These are phyloP conservation scores for Aspergillus biplanus DNA, from an alignment of 495 filamentous ascomycete species.

Conservation along the genomic window DNA sequence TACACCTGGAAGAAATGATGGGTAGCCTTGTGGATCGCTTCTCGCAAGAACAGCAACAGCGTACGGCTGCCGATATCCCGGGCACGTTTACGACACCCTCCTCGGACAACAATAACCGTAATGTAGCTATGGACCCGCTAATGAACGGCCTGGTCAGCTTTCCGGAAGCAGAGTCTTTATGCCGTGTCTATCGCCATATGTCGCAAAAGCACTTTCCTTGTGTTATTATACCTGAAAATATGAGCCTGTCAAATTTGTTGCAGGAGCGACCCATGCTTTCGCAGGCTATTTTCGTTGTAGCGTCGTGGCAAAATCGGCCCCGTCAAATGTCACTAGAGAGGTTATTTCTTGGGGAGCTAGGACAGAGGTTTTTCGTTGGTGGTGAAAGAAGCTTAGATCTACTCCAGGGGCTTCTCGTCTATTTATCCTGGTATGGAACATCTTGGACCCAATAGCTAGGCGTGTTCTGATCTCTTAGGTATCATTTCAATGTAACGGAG, in stretches of 20 bases:
- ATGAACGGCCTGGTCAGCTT: background rate
- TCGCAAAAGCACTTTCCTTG: slow-evolving; percentile 4
- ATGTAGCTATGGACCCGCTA: background rate
- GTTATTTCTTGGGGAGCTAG: background rate
- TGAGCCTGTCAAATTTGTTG: background rate
- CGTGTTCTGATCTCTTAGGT: background rate
- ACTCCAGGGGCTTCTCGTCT: background rate
- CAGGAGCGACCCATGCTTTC: background rate
- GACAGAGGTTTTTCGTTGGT: background rate
- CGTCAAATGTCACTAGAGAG: background rate
- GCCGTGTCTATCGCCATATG: background rate
- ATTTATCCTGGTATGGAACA: background rate
- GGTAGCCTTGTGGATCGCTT: slow-evolving; percentile 4
- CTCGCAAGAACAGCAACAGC: background rate
- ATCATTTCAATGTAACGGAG: slow-evolving; percentile 10
- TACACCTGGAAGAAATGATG: slow-evolving; percentile 7
- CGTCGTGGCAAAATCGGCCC: background rate
- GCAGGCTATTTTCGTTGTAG: background rate
- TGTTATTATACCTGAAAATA: background rate
- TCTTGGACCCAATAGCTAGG: no score
- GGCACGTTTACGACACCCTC: background rate
- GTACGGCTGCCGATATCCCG: background rate
- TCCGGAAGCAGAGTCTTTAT: background rate
- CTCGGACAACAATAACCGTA: background rate
- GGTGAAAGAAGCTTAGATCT: slow-evolving; percentile 1